Evolutionary conservation across 495 filamentous ascomycete species (phyloP), one percentile per base, ranked within the genome.

Genomic region (Aeminium ludgeri): DNA sequence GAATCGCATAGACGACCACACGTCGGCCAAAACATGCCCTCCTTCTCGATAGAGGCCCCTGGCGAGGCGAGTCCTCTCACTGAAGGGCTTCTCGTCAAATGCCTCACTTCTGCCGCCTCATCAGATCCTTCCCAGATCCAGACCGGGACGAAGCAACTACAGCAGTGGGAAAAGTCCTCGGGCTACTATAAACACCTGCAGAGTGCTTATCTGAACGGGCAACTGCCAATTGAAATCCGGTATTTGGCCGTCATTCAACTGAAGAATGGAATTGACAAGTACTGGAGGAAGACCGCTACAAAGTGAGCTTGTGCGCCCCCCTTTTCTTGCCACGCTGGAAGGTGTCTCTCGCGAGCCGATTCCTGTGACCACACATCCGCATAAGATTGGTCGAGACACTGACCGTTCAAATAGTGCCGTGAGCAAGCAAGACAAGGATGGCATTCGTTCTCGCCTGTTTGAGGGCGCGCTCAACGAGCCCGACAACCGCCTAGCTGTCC

Each of bases 231-330:
- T 11, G 76, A 86, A 49, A 68, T 83, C 31, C 78, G 89, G 37
- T 82, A 89, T 55, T 70, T 93, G n/a, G 75, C 85, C 13, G 75
- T 94, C 37, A 95, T 94, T 45, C 82, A 91, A 53, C 64, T 97
- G 40, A 95, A 95, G 56, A 93, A 95, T 57, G 89, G 84, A 19
- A 82, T 94, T 53, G 87, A 95, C 51, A 85, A 80, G 56, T 84
- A 82, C 57, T 97, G 89, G 89, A 71, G 89, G 30, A 78, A 74
- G 52, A 76, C 72, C 2, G 69, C 79, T 12, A 65, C 62, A 13
- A 71, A 79, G 73, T 76, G 64, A 31, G 62, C 41, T 10, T 34
- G 23, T 19, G 1, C 36, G 18, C 13, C 8, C 13, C 27, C 5
- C 1, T 20, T 29, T 33, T 30, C n/a, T n/a, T n/a, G n/a, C n/a